These are phyloP conservation scores for Rhexocercosporidium sp. DNA, from an alignment of 2,329 filamentous ascomycete genomes.

Conservation along the genomic window DNA sequence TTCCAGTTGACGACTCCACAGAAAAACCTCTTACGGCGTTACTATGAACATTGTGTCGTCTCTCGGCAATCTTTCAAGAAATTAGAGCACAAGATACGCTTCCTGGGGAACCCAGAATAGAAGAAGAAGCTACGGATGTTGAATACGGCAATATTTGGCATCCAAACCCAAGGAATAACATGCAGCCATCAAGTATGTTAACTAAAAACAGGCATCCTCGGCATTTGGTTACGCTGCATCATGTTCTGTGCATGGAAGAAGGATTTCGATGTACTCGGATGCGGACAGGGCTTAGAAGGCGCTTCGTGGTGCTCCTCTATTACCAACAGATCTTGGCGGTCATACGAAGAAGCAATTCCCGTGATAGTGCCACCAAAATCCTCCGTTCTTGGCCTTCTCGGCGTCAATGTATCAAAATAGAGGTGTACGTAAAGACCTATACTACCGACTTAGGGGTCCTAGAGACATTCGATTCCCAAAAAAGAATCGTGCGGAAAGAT, in stretches of 20 bases:
- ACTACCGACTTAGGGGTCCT: background rate
- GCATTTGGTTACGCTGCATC: background rate
- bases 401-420: background rate
- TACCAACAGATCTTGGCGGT: constrained; percentile 1
- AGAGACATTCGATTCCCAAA: background rate
- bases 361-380: background rate
- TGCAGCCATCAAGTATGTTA: background rate
- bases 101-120: no score
- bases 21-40: no score
- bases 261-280: background rate
- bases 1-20: no score
- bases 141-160: background rate
- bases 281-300: background rate
- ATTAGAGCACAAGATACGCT: no score
- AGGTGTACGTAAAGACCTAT: background rate
- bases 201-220: background rate
- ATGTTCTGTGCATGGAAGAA: background rate
- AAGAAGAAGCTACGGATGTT: background rate
- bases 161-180: background rate
- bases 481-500: background rate
- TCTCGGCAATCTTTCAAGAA: no score
- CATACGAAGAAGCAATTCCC: constrained; percentile 5
- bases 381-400: background rate
- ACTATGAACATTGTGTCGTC: no score
- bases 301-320: background rate